These are phyloP conservation scores for Coniochaeta hoffmannii DNA, from an alignment of 2,329 filamentous ascomycete genomes.

Conservation along the genomic window DNA sequence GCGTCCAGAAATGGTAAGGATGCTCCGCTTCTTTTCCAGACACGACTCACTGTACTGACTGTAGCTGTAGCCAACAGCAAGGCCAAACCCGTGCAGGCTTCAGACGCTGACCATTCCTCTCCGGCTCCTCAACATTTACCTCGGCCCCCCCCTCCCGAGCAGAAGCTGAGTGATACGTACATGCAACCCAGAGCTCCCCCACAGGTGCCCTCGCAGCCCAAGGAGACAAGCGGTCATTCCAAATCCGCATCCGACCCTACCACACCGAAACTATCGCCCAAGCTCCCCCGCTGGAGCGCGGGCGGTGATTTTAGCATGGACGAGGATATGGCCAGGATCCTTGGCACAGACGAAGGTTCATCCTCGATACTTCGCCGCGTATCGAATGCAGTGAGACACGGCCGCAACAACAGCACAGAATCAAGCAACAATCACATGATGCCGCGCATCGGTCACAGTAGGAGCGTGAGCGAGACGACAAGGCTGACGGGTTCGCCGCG, in stretches of 20 bases:
- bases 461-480: slow-evolving; percentile 62
- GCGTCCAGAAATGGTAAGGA: slow-evolving; percentile 36
- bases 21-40: background rate
- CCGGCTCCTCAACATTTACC: slow-evolving; percentile 16
- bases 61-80: slow-evolving; percentile 4
- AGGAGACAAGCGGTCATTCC: slow-evolving; percentile 25
- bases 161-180: slow-evolving; percentile 44
- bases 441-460: slow-evolving; percentile 41
- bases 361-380: slow-evolving; percentile 80
- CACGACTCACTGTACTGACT: background rate
- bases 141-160: slow-evolving; percentile 25
- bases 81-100: background rate
- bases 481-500: slow-evolving; percentile 56
- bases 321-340: slow-evolving; percentile 86
- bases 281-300: slow-evolving; percentile 65
- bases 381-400: slow-evolving; percentile 90
- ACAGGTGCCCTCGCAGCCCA: slow-evolving; percentile 36
- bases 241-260: slow-evolving; percentile 26
- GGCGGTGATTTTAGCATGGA: slow-evolving; percentile 90
- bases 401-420: slow-evolving; percentile 76
- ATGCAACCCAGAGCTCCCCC: slow-evolving; percentile 52
- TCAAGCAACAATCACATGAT: slow-evolving; percentile 29
- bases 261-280: slow-evolving; percentile 53
- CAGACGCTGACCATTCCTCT: slow-evolving; percentile 9
- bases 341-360: slow-evolving; percentile 68